These are phyloP conservation scores for Aspergillus sp. DNA, from an alignment of 2,329 filamentous ascomycete species.

Conservation along the genomic window DNA sequence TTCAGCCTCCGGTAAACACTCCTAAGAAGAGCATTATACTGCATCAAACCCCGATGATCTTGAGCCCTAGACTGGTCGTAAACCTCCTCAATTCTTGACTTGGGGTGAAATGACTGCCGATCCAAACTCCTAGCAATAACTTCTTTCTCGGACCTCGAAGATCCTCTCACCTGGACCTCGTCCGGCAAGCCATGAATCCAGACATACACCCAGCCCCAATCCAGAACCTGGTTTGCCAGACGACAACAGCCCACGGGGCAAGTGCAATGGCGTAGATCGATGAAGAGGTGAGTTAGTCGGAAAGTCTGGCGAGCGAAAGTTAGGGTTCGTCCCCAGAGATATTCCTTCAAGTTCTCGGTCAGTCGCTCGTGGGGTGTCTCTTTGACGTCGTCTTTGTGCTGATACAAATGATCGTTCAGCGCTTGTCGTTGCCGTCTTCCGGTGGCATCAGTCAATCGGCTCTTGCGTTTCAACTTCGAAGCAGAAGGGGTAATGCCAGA, in stretches of 20 bases:
- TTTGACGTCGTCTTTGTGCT: not conserved
- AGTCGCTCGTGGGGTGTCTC: conserved; percentile 6
- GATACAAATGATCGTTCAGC: not conserved
- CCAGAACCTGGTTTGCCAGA: conserved; percentile 10
- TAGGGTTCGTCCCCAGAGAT: conserved; percentile 17
- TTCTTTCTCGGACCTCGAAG: conserved; percentile 7
- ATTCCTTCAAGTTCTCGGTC: conserved; percentile 12
- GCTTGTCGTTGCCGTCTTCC: not conserved
- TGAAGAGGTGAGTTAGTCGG: conserved; percentile 8
- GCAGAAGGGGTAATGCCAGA: not conserved
- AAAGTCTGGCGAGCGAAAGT: conserved; percentile 16
- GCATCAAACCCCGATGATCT: not conserved
- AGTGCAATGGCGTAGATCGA: conserved; percentile 13
- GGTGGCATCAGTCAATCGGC: not conserved
- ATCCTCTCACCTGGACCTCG: conserved; percentile 11
- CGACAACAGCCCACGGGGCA: conserved; percentile 15
- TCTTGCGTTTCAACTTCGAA: not conserved
- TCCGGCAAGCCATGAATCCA: conserved; percentile 13
- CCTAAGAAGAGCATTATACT: conserved; percentile 1
- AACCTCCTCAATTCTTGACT: conserved; percentile 5
- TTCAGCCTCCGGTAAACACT: conserved; percentile 1
- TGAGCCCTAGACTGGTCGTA: conserved; percentile 1
- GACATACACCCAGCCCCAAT: conserved; percentile 12
- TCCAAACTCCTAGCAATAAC: conserved; percentile 6
- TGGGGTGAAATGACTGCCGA: conserved; percentile 4